Evolutionary conservation across 306 rosid genomes (phyloP).

Genomic region (Neltuma alba): DNA sequence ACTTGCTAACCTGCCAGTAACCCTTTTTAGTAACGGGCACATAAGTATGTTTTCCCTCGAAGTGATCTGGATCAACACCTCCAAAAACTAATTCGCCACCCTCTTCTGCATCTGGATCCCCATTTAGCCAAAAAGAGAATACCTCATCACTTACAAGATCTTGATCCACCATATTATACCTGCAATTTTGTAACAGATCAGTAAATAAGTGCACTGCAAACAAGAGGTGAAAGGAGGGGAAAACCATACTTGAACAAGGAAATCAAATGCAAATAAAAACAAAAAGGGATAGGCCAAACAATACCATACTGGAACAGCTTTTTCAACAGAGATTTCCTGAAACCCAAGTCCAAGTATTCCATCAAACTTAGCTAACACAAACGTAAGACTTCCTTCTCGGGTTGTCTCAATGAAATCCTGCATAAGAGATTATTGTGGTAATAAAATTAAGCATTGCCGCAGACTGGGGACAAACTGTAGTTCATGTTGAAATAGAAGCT

Average conservation of each 20-base stretch:
- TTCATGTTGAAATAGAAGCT: conserved; percentile 15
- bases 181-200: conserved; percentile 41
- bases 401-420: conserved; percentile 89
- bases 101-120: conserved; percentile 50
- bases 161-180: conserved; percentile 80
- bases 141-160: conserved; percentile 64
- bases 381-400: conserved; percentile 72
- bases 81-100: conserved; percentile 91
- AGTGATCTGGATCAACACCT: conserved; percentile 73
- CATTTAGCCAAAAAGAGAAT: conserved; percentile 90
- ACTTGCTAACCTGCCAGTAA: conserved; percentile 78
- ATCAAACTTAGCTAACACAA: conserved; percentile 76
- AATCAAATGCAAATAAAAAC: conserved; percentile 11
- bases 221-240: conserved; percentile 3
- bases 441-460: conserved; percentile 20
- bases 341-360: conserved; percentile 93
- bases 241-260: conserved; percentile 6
- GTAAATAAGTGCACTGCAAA: conserved; percentile 10
- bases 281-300: conserved; percentile 22
- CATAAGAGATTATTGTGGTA: conserved; percentile 24
- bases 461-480: conserved; percentile 19
- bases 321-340: conserved; percentile 80
- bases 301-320: conserved; percentile 82
- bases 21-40: conserved; percentile 84
- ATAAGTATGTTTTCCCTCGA: conserved; percentile 73